phyloP scores from a whole-genome alignment of 2,329 filamentous ascomycete species.

The Alternaria tenuissima region DNA sequence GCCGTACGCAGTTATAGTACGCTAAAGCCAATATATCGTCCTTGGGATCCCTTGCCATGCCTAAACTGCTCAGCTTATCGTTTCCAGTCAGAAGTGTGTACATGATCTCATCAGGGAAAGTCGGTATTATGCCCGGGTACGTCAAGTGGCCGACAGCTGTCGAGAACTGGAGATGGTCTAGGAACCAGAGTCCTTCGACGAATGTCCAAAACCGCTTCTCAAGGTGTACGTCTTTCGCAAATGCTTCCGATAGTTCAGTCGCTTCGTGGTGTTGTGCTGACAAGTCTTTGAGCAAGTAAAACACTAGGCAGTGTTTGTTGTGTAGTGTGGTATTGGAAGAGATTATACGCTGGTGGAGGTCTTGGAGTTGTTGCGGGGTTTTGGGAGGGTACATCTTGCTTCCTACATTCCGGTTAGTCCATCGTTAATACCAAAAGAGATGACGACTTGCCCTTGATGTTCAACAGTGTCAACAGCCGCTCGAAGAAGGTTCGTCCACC shows the following conservation, averaged over 20 bases:
- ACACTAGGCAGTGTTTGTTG: conserved; percentile 83
- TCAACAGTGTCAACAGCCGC: conserved; percentile 73
- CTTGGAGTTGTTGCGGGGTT: conserved; percentile 70
- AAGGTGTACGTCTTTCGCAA: conserved; percentile 70
- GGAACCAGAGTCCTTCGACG: conserved; percentile 81
- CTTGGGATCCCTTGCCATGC: conserved; percentile 40
- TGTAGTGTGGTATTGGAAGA: conserved; percentile 71
- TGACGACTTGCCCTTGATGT: conserved; percentile 69
- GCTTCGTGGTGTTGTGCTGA: conserved; percentile 59
- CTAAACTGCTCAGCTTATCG: conserved; percentile 29
- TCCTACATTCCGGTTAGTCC: conserved; percentile 45
- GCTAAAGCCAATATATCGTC: conserved; percentile 69
- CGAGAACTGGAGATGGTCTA: conserved; percentile 74
- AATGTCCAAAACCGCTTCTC: conserved; percentile 81
- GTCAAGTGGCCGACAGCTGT: conserved; percentile 77
- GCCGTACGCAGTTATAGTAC: conserved; percentile 80
- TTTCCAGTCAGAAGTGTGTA: conserved; percentile 66
- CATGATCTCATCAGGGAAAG: conserved; percentile 85
- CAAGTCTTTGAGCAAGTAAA: conserved; percentile 83
- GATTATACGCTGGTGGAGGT: conserved; percentile 75
- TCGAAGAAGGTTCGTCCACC: conserved; percentile 81
- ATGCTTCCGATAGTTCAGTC: conserved; percentile 62
- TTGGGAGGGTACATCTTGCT: conserved; percentile 78
- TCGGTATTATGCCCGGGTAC: conserved; percentile 79
- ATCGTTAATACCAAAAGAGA: neutral